Conservation (phyloP, 2,329 filamentous ascomycete species). For the Blumeria hordei region DNA sequence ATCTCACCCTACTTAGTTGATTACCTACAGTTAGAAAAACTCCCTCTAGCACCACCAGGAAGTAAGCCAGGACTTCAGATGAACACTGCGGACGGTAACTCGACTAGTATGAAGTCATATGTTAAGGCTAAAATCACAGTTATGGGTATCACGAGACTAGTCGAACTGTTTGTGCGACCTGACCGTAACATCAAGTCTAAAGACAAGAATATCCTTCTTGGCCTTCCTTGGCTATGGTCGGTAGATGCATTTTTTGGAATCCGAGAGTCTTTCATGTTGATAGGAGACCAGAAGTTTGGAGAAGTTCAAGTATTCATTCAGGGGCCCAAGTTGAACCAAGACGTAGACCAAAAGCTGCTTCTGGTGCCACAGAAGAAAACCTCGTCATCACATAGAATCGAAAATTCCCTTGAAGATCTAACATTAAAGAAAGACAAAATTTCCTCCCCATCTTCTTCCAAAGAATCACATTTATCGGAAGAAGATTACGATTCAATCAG, state of each 20-base stretch:
- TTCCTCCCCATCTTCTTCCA: neutral
- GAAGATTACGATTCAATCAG: neutral
- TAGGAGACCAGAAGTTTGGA: neutral
- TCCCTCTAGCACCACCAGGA: neutral
- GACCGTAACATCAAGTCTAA: neutral
- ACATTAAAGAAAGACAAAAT: neutral
- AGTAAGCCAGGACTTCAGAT: neutral
- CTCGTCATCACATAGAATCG: neutral
- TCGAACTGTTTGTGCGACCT: neutral
- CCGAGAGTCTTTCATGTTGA: neutral
- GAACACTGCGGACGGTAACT: neutral
- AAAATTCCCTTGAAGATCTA: neutral
- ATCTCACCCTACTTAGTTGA: neutral
- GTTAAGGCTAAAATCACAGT: neutral
- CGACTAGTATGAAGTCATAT: neutral
- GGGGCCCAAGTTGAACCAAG: neutral
- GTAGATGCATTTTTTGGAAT: neutral
- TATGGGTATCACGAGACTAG: neutral
- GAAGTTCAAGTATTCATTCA: neutral
- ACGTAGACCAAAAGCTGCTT: neutral
- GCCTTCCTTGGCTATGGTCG: neutral
- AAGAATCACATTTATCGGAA: neutral
- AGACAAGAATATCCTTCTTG: neutral
- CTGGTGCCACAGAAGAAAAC: neutral
- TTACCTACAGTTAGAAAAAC: neutral